A percentile compares a stretch with the other conserved stretches of the same genome.
These are phyloP conservation scores for Macrolepiota fuliginosa DNA, from an alignment of 768 basidiomycete species.

Conservation along the genomic window DNA sequence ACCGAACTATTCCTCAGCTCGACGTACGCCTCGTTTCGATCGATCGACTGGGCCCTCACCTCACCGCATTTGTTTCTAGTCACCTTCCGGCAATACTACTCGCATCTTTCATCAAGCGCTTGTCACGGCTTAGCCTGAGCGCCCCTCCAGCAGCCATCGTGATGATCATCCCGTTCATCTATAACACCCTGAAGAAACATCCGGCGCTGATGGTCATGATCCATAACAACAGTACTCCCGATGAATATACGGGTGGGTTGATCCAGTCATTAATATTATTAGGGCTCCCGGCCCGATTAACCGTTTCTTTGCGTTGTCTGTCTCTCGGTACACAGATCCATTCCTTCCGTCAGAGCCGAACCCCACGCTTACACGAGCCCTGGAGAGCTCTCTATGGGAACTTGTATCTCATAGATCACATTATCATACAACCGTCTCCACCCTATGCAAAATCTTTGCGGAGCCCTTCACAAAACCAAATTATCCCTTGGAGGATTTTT, in stretches of 20 bases:
- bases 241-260: constrained; percentile 32
- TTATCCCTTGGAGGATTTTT: constrained; percentile 92
- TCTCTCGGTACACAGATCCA: constrained; percentile 43
- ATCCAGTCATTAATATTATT: background rate
- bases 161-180: constrained; percentile 89
- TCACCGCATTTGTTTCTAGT: constrained; percentile 26
- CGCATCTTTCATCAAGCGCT: constrained; percentile 91
- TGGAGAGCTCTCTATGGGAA: constrained; percentile 93
- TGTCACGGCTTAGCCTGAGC: constrained; percentile 77
- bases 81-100: constrained; percentile 89
- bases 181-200: constrained; percentile 91
- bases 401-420: constrained; percentile 75
- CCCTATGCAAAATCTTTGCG: constrained; percentile 78
- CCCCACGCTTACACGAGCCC: constrained; percentile 74
- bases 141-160: constrained; percentile 91
- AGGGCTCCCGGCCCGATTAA: background rate
- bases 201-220: constrained; percentile 93
- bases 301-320: background rate
- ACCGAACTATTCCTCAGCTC: constrained; percentile 90
- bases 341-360: constrained; percentile 67
- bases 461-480: constrained; percentile 94
- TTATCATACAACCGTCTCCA: constrained; percentile 87
- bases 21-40: constrained; percentile 52
- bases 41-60: background rate
- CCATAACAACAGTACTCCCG: constrained; percentile 53